Evolutionary conservation across 1,284 basidiomycete genomes (phyloP).

Genomic region (Cryptococcus sp.): DNA sequence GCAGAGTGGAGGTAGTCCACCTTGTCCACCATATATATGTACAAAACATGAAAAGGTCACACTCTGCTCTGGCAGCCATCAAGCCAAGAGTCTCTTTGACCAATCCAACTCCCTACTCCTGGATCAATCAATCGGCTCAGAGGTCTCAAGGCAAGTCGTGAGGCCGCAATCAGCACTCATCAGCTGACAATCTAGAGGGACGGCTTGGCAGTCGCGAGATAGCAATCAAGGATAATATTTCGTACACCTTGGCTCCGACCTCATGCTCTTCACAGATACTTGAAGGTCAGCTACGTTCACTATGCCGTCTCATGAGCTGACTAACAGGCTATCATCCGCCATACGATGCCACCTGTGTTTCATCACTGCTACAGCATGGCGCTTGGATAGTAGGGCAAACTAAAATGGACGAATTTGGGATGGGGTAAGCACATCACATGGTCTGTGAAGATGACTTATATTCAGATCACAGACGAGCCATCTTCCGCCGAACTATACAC

Average conservation of each 20-base stretch:
- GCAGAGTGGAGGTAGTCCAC: background rate
- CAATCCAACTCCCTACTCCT: constrained; percentile 31
- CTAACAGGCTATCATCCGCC: constrained; percentile 69
- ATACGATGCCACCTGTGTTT: constrained; percentile 82
- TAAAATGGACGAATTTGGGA: constrained; percentile 97
- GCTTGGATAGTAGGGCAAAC: constrained; percentile 79
- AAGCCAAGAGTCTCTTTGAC: constrained; percentile 10
- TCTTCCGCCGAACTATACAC: constrained; percentile 33
- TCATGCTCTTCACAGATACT: constrained; percentile 77
- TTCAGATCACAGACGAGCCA: constrained; percentile 30
- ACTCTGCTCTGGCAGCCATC: background rate
- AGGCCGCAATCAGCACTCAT: background rate
- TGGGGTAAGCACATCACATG: constrained; percentile 63
- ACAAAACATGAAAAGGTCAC: background rate
- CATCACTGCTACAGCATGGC: constrained; percentile 60
- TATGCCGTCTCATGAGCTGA: background rate
- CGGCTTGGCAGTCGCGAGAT: constrained; percentile 46
- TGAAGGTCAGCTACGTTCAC: constrained; percentile 50
- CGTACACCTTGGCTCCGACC: constrained; percentile 63
- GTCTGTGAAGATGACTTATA: background rate
- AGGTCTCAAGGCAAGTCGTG: constrained; percentile 6
- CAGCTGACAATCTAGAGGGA: constrained; percentile 9
- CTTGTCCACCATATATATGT: background rate
- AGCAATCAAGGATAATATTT: constrained; percentile 84
- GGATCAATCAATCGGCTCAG: constrained; percentile 19